These are phyloP conservation scores for Astrothelium macrocarpum DNA, from an alignment of 495 filamentous ascomycete species.

Conservation along the genomic window DNA sequence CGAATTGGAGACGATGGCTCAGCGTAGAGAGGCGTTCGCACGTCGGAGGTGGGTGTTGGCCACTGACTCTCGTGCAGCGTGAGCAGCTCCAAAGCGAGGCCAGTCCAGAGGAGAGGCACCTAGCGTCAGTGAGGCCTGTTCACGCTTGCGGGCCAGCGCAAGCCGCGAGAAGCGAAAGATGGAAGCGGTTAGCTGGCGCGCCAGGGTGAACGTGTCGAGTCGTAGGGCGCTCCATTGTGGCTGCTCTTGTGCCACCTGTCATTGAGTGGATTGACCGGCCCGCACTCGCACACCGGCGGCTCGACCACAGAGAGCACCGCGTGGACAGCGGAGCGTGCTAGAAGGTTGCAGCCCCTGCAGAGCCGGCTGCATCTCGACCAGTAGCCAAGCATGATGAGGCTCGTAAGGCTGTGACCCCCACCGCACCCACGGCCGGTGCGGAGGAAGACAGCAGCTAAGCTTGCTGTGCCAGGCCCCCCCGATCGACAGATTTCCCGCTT, in stretches of 20 bases:
- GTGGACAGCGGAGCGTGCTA: not conserved
- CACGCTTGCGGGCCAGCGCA: not conserved
- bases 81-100: not conserved
- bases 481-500: constrained; percentile 4
- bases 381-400: not conserved
- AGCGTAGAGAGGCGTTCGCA: too few relatives aligned
- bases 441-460: not conserved
- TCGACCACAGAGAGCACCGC: not conserved
- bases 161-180: not conserved
- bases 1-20: too few relatives aligned
- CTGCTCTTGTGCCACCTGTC: not conserved
- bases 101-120: not conserved
- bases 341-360: not conserved
- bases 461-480: not conserved
- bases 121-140: not conserved
- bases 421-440: not conserved
- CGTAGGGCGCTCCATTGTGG: not conserved
- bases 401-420: constrained; percentile 1
- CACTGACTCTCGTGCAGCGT: too few relatives aligned
- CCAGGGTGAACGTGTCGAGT: not conserved
- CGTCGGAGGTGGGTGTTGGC: too few relatives aligned
- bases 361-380: not conserved
- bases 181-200: not conserved
- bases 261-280: not conserved
- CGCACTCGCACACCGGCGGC: not conserved